phyloP scores from a whole-genome alignment of 1,139 yeast genomes.

The Komagataea norvegica region DNA sequence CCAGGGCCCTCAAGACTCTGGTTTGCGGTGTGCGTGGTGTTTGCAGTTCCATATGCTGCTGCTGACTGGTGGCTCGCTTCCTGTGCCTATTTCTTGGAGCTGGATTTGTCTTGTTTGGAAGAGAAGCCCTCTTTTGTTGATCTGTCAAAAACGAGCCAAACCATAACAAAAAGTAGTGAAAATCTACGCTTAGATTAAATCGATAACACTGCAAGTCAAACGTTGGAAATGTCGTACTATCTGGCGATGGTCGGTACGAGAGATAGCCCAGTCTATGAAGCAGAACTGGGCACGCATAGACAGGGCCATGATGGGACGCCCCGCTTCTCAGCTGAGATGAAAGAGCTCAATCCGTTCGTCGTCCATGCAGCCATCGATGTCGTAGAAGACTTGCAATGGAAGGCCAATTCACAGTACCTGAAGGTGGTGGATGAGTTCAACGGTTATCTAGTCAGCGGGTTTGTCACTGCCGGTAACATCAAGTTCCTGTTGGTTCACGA shows the following conservation, averaged over 20 bases:
- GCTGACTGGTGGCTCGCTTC: no score
- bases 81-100: no score
- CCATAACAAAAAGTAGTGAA: no score
- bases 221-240: slow-evolving; percentile 75
- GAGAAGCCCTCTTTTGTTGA: no score
- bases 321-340: slow-evolving; percentile 51
- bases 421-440: slow-evolving; percentile 84
- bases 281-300: slow-evolving; percentile 77
- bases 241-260: slow-evolving; percentile 83
- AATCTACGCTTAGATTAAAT: no score
- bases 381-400: slow-evolving; percentile 87
- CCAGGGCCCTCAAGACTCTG: slow-evolving; percentile 1
- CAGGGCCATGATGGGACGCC: slow-evolving; percentile 59
- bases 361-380: slow-evolving; percentile 85
- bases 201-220: no score
- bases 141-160: no score
- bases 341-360: slow-evolving; percentile 82
- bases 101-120: no score
- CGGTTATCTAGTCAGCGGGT: slow-evolving; percentile 75
- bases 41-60: not conserved
- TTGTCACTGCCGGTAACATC: slow-evolving; percentile 82
- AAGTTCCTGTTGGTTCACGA: slow-evolving; percentile 80
- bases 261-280: slow-evolving; percentile 83
- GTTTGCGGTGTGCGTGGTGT: not conserved
- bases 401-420: slow-evolving; percentile 49